Evolutionary conservation across 352 stramenopile genomes (phyloP).

Genomic region (Globisporangium mamillatum): DNA sequence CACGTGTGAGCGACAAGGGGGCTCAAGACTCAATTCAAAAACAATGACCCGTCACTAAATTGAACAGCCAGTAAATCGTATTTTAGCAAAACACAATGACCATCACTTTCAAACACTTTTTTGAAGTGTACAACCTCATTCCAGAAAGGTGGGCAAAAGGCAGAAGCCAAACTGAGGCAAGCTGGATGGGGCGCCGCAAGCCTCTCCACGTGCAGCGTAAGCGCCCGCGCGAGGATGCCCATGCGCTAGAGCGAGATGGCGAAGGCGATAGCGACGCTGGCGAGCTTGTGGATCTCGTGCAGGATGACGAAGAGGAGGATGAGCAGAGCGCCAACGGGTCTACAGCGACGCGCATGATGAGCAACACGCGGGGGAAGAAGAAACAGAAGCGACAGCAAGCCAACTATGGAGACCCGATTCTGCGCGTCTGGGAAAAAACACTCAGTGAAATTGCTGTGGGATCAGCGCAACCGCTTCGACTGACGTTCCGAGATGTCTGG

Average conservation of each 20-base stretch:
- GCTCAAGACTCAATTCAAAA: background rate
- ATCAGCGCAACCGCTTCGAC: background rate
- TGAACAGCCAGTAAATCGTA: background rate
- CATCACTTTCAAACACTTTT: background rate
- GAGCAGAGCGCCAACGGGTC: background rate
- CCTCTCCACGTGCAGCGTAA: conserved; percentile 27
- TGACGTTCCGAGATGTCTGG: conserved; percentile 18
- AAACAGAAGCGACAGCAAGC: background rate
- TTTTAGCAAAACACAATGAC: background rate
- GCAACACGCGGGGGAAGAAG: background rate
- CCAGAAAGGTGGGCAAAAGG: background rate
- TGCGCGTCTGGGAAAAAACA: background rate
- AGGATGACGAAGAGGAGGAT: background rate
- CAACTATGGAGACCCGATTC: conserved; percentile 6
- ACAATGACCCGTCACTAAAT: background rate
- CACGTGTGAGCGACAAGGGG: background rate
- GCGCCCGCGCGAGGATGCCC: conserved; percentile 7
- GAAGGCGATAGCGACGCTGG: background rate
- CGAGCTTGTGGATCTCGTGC: background rate
- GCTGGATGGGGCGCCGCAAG: conserved; percentile 34
- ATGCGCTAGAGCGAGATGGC: conserved; percentile 1
- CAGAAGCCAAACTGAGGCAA: background rate
- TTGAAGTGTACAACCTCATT: too few species aligned
- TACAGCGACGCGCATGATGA: background rate
- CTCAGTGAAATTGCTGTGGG: background rate